Base-by-base conservation (phyloP, 2,329 filamentous ascomycete species). In the Fusarium musae region DNA sequence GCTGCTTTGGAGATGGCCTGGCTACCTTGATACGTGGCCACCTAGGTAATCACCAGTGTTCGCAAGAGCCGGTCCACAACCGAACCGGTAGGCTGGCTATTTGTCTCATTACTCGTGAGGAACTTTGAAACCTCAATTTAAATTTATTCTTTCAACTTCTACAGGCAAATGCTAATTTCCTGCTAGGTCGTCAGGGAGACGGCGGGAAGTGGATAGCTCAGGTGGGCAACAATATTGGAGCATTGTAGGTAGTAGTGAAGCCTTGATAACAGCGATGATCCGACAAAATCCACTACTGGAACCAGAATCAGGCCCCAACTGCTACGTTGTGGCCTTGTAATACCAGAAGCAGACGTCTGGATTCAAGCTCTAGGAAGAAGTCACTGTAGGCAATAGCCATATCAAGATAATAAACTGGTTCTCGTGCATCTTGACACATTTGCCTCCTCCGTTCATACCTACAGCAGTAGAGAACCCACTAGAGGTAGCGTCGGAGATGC, bases 181-280 rank as follows among this genome's bases (percentile, higher is more conserved):
- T 49, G 12, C 19, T 46, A 59, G 50, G 69, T 77, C 67, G 72
- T 53, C 75, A 68, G 66, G 74, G 74, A 75, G 74, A 77, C 63
- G 67, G 57, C 63, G 50, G 69, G 70, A 75, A 77, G 75, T 77
- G 75, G 75, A 72, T 75, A 75, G 62, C 44, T 63, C 46, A 56
- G 42, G 61, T 63, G 58, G 61, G 53, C 59, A 59, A 56, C 43
- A 69, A 63, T 23, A 67, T 49, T 66, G 67, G 71, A 66, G 52
- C 59, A 59, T 30, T 62, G 43, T 19, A 69, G 54, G 34, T 36
- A 9, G 28, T 34, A 23, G 59, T 73, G 58, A 50, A 63, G 59
- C 59, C 49, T 65, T 56, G 47, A 67, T 53, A 58, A 44, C 59
- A 61, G 61, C 62, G 37, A 63, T 52, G 53, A 66, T 63, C 67